Evolutionary conservation across 306 rosid genomes (phyloP).

Genomic region (Rubus idaeus): DNA sequence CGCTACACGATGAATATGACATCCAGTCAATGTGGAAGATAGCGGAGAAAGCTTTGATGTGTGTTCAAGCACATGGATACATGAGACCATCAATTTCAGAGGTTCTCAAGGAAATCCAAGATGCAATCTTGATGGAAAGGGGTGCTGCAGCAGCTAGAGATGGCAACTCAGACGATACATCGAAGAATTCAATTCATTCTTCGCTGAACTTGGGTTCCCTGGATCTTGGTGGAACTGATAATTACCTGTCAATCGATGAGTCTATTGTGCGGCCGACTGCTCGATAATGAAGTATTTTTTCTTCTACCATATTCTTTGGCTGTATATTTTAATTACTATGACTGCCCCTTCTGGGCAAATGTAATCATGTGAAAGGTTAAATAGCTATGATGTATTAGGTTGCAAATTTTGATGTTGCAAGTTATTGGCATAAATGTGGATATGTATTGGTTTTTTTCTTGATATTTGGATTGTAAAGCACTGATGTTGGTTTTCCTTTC

Average conservation of each 20-base stretch:
- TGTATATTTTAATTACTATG: slow-evolving; percentile 4
- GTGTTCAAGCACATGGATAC: slow-evolving; percentile 85
- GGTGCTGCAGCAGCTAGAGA: slow-evolving; percentile 50
- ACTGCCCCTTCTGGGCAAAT: not conserved
- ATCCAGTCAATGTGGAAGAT: slow-evolving; percentile 98
- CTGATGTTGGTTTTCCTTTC: not conserved
- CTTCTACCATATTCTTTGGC: not conserved
- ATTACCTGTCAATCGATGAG: slow-evolving; percentile 72
- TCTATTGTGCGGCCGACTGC: slow-evolving; percentile 73
- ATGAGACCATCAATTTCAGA: slow-evolving; percentile 93
- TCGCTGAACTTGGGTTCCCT: slow-evolving; percentile 61
- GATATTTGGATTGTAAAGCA: not conserved
- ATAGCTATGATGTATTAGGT: not conserved
- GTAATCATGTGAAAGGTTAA: not conserved
- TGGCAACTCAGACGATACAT: slow-evolving; percentile 67
- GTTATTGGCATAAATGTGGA: not conserved
- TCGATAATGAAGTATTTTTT: slow-evolving; percentile 40
- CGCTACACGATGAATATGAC: slow-evolving; percentile 57
- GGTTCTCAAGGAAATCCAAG: slow-evolving; percentile 96
- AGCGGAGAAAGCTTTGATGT: slow-evolving; percentile 97
- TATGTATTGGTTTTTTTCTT: no score
- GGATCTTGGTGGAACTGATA: slow-evolving; percentile 65
- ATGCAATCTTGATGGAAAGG: slow-evolving; percentile 75
- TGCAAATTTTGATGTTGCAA: not conserved
- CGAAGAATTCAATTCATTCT: slow-evolving; percentile 66